Evolutionary conservation across 2,329 filamentous ascomycete species (phyloP).

Genomic region (Diaporthe sp.): DNA sequence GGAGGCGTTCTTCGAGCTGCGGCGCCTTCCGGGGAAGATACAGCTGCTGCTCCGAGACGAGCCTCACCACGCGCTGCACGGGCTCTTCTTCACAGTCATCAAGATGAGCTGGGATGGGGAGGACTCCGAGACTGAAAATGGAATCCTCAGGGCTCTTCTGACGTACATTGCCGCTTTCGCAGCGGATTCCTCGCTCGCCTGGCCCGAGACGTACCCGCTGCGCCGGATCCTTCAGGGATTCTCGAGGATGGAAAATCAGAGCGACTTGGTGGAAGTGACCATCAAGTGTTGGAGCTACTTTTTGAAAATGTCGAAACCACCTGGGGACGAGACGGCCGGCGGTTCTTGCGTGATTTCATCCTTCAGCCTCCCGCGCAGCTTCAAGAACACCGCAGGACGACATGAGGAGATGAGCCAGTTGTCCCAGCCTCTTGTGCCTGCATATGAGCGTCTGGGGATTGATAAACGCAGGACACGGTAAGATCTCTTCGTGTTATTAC

Average conservation of each 20-base stretch:
- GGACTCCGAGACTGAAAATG: neutral
- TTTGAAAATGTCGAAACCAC: neutral
- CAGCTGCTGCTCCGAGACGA: neutral
- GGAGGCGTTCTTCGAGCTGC: conserved; percentile 13
- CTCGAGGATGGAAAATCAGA: neutral
- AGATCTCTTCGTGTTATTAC: neutral
- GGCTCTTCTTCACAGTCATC: conserved; percentile 5
- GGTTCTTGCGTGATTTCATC: conserved; percentile 5
- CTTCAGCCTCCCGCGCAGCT: neutral
- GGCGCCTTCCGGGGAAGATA: conserved; percentile 2
- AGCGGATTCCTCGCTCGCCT: conserved; percentile 5
- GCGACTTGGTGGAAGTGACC: conserved; percentile 11
- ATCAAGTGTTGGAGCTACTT: conserved; percentile 13
- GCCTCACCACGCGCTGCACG: conserved; percentile 15
- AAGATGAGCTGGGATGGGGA: conserved; percentile 28
- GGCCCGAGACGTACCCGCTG: conserved; percentile 4
- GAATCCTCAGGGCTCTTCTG: conserved; percentile 3
- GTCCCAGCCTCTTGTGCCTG: neutral
- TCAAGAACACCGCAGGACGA: neutral
- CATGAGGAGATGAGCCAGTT: neutral
- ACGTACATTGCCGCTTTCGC: conserved; percentile 7
- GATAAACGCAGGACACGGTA: neutral
- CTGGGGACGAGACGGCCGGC: neutral
- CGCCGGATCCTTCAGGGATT: conserved; percentile 1
- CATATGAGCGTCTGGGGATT: neutral